Evolutionary conservation across 306 rosid genomes (phyloP).

Genomic region (Malus orientalis): DNA sequence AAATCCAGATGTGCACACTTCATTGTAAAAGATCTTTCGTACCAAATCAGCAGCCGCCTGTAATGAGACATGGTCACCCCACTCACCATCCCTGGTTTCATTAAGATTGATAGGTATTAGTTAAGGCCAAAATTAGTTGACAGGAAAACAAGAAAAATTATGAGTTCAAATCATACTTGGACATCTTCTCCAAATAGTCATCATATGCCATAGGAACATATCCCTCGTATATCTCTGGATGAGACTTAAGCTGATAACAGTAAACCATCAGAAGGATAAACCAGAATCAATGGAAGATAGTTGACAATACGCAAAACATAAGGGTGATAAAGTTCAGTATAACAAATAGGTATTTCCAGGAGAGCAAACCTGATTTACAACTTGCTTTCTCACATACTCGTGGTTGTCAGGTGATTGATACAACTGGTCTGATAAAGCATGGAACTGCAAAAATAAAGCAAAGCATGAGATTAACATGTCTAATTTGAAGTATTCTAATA

Average conservation of each 20-base stretch:
- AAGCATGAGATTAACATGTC: not conserved
- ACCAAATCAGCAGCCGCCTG: constrained; percentile 87
- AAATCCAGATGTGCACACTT: not conserved
- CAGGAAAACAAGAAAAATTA: not conserved
- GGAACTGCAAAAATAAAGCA: constrained; percentile 42
- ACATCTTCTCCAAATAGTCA: constrained; percentile 70
- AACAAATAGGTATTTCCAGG: constrained; percentile 3
- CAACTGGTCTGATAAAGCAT: constrained; percentile 79
- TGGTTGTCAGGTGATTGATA: constrained; percentile 59
- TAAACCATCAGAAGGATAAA: constrained; percentile 14
- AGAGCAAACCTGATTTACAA: constrained; percentile 61
- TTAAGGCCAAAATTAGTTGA: not conserved
- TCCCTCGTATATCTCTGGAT: constrained; percentile 72
- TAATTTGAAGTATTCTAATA: not conserved
- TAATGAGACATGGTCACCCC: constrained; percentile 95
- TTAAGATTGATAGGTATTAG: constrained; percentile 14
- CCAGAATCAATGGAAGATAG: constrained; percentile 19
- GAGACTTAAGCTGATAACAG: constrained; percentile 57
- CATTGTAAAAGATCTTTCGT: constrained; percentile 9
- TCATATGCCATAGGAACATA: constrained; percentile 80
- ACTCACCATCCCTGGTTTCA: constrained; percentile 70
- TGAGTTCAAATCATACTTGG: constrained; percentile 33
- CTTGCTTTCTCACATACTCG: constrained; percentile 46
- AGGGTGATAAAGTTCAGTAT: constrained; percentile 6
- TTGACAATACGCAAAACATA: not conserved